Base-by-base conservation (phyloP, 75 land plant species). In the Azolla pinnata region DNA sequence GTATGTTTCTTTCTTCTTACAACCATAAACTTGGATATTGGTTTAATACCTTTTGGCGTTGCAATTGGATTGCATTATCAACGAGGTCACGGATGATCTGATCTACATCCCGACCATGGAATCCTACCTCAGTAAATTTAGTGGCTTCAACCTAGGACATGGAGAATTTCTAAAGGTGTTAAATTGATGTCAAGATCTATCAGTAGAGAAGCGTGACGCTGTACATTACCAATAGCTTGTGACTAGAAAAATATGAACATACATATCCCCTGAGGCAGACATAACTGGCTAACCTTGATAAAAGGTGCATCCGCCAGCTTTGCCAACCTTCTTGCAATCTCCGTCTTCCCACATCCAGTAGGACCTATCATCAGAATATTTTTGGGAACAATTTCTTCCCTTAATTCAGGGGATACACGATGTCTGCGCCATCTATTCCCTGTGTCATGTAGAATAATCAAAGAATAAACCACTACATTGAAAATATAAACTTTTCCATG, bases 331-430 rank as follows among this genome's bases (percentile, higher is more conserved):
- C 70, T 46, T 24, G 75, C 75, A 55, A 73, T 66, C 42, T 73
- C 65, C 31, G 75, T 73, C 52, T 73, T 73, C 12, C 75, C 70
- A 73, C 75, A 73, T 31, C 75, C 75, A 19, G 75, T 73, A 23
- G 75, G 75, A 31, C 75, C 75, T 29, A 73, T 73, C 75, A 73
- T 73, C 31, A 73, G 75, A 49, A 73, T 73, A 38, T 73, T 73
- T 57, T 73, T 73, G 3, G 75, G 75, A 18, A 73, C 70, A 57
- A 73, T 73, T 44, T 73, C 75, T 19, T 53, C 65, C 29, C 59
- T 60, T 32, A 67, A 38, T 20, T 50, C 49, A 29, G 46, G 52
- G 9, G 75, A 64, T 2, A 73, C 54, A 2, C 70, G 75, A 73
- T 73, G 75, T 20, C 70, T 55, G 10, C 70, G 69, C 75, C 75